A percentile compares a stretch with the other conserved stretches of the same genome.
Conservation (phyloP, 768 basidiomycete species). For the Russula olivacea region DNA sequence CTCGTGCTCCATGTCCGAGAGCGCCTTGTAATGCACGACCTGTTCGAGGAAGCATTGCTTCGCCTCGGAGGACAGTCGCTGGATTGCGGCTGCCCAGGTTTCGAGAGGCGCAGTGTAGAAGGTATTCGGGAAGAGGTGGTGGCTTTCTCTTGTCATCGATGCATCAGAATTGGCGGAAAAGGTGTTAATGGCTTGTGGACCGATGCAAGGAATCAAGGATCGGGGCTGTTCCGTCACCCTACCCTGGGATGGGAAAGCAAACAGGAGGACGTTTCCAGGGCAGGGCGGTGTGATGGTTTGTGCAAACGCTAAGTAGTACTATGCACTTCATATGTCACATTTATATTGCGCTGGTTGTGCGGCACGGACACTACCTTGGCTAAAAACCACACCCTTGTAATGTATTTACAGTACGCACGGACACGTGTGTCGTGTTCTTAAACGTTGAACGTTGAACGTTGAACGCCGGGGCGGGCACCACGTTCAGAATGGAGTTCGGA, state of each 20-base stretch:
- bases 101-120: constrained; percentile 17
- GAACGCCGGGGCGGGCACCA: too few relatives aligned
- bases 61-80: constrained; percentile 2
- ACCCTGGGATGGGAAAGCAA: too few relatives aligned
- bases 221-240: neutral
- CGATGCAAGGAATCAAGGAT: neutral
- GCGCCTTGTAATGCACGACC: constrained; percentile 24
- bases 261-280: neutral
- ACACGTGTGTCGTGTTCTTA: too few relatives aligned
- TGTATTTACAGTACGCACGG: too few relatives aligned
- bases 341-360: too few relatives aligned
- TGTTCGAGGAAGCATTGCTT: constrained; percentile 13
- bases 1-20: constrained; percentile 25
- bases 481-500: too few relatives aligned
- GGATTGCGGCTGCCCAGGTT: constrained; percentile 19
- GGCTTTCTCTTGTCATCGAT: neutral
- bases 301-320: too few relatives aligned
- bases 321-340: too few relatives aligned
- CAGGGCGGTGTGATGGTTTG: neutral
- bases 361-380: too few relatives aligned
- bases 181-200: neutral
- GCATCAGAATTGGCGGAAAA: neutral
- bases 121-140: constrained; percentile 8
- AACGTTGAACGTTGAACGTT: too few relatives aligned
- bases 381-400: too few relatives aligned